Base-by-base conservation (phyloP, 768 basidiomycete genomes). In the Auriscalpium vulgare region DNA sequence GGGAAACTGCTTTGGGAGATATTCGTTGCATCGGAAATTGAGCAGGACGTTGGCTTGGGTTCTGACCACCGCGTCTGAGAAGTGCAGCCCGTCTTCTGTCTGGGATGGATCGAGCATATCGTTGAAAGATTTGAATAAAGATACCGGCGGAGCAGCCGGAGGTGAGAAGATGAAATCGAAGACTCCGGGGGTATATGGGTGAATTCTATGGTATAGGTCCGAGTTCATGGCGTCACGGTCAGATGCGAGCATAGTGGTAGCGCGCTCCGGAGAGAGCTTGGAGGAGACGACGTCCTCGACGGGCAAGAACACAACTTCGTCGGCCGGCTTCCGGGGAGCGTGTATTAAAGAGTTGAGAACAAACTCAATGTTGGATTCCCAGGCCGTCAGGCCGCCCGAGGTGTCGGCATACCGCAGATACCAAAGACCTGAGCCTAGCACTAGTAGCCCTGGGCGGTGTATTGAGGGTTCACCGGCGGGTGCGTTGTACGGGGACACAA, bases 151-250 rank as follows among this genome's bases (percentile, higher is more conserved):
- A 10, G 16, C 21, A 14, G 6, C 38, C 14, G 19, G 35, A 19
- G n/a, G 8, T 37, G 56, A 44, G 4, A 16, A 8, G 5, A 57
- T 16, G 1, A 47, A 29, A 10, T 29, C 29, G 13, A 47, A 44
- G 10, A 35, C 43, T 53, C 56, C 54, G 43, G 59, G 57, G 16
- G 59, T 57, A 43, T 69, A 63, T 47, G 74, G 72, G 56, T 75
- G 68, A 19, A 90, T 78, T 52, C 88, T 82, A 65, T 90, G 87
- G 57, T 75, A 76, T 51, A 94, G 76, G 67, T 90, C 87, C 3
- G 87, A 85, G 68, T 97, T 95, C 91, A 97, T 94, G 43, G 87
- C 88, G 63, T 91, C 87, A 54, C 95, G 85, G 64, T 94, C 90
- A 13, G 85, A 79, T 23, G 82, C 75, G 55, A 80, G 80, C 75